Base-by-base conservation (phyloP, 179 eudicot species). In the Spergularia azorica region DNA sequence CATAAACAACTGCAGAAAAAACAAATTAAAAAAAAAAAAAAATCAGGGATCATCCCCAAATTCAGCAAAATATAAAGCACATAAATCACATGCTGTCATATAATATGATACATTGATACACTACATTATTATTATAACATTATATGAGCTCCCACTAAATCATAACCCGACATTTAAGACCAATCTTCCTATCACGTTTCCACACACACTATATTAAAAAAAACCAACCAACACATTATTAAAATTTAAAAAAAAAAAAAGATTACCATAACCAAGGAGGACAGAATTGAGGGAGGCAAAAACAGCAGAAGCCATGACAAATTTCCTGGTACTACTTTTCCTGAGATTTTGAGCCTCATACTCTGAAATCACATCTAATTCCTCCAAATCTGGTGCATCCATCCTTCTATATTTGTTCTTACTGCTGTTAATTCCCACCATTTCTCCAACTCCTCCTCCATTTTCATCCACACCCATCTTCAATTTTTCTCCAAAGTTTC, bases 221-320 rank as follows among this genome's bases (percentile, higher is more conserved):
- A 8, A 20, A 68, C 17, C 4, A 38, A 62, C 26, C 38, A 58
- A 16, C 7, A 20, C 36, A 32, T 32, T 32, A 32, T 32, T 32
- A 32, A 32, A 32, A 36, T 36, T 3, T 36, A 36, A 36, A 36
- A 36, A 2, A 36, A 36, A 36, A 71, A 55, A 59, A 5, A 70
- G 62, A 13, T 77, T 82, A 90, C 97, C 98, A 83, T 93, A 92
- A 57, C 98, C 97, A 81, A 93, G 98, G 58, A 93, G 98, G 20
- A 93, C 97, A 74, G 93, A 91, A 80, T 91, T 93, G 79, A 91
- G 93, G 2, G 97, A 93, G 32, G 96, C 97, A 79, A 93, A 89
- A 43, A 93, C 55, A 73, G 97, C 95, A 82, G 88, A 90, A 70
- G 90, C 92, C 80, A 92, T 75, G 21, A 93, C 97, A 85, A 82